Base-by-base conservation (phyloP, 2,329 filamentous ascomycete species). In the Elsinoe arachidis region DNA sequence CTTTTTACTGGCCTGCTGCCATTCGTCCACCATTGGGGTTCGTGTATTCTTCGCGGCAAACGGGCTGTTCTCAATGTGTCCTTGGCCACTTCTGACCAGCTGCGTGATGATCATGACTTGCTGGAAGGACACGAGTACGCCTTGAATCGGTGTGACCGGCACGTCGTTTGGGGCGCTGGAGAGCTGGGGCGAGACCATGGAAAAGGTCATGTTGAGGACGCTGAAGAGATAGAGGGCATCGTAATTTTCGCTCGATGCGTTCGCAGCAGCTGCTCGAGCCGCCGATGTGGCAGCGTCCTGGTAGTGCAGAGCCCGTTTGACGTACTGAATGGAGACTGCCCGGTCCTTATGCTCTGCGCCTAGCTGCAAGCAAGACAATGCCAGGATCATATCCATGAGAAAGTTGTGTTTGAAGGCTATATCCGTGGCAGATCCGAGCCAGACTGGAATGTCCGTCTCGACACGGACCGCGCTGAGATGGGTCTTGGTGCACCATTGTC, bases 351-450 rank as follows among this genome's bases (percentile, higher is more conserved):
- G 34, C 5, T 53, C 49, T 6, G 26, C 19, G 7, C 26, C 49
- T 1, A 53, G 33, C 35, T 53, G 49, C 3, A 53, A 34, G 17
- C 49, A 39, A 7, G 49, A 53, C 33, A 53, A 15, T 2, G 6
- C 49, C 4, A 53, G 34, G 33, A 53, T 53, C 33, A 53, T 53
- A 17, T 53, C 49, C 49, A 53, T 53, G 14, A 53, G 11, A 19
- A 53, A 53, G 17, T 15, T 11, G 35, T 53, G 49, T 9, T 39
- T 53, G 33, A 53, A 39, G 15, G 49, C 49, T 21, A 53, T n/a
- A 15, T 53, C 49, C 11, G 49, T 53, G 15, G 15, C 33, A 6
- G 49, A 15, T 5, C 34, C 49, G 2, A 53, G 19, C 26, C 15
- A 53, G 3, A 39, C 17, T 17, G 26, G 26, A 9, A 53, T 39